phyloP scores from a whole-genome alignment of 2,329 filamentous ascomycete genomes.

The Knufia petricola region DNA sequence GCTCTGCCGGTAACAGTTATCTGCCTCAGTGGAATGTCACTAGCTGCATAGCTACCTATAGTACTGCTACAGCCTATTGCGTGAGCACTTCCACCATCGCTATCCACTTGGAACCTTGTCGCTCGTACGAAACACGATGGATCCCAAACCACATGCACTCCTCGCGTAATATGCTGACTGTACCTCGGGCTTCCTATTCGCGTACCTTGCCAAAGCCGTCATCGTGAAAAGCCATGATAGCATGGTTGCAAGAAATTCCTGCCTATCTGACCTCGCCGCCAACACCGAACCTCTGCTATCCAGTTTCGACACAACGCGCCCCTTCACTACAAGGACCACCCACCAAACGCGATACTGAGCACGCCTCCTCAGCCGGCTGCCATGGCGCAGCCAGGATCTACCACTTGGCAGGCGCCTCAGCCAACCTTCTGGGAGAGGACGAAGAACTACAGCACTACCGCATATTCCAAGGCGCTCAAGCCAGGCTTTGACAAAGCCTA shows the following conservation, averaged over 20 bases:
- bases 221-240: too few relatives aligned
- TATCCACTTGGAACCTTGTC: too few relatives aligned
- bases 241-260: too few relatives aligned
- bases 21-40: background rate
- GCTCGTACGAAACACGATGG: background rate
- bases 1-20: background rate
- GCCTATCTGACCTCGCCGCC: too few relatives aligned
- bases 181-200: background rate
- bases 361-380: constrained; percentile 47
- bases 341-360: constrained; percentile 26
- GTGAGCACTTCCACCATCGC: too few relatives aligned
- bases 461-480: constrained; percentile 43
- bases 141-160: background rate
- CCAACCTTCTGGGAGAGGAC: constrained; percentile 46
- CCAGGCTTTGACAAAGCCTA: constrained; percentile 67
- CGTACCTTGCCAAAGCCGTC: too few relatives aligned
- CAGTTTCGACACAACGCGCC: background rate
- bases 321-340: background rate
- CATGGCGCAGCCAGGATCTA: constrained; percentile 46
- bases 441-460: constrained; percentile 34
- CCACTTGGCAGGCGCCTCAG: constrained; percentile 7
- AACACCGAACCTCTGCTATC: background rate
- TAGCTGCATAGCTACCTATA: too few relatives aligned
- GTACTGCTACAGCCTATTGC: too few relatives aligned
- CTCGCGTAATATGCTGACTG: constrained; percentile 5